phyloP scores from a whole-genome alignment of 371 early-diverging fungal genomes.

The Mortierella sp. region DNA sequence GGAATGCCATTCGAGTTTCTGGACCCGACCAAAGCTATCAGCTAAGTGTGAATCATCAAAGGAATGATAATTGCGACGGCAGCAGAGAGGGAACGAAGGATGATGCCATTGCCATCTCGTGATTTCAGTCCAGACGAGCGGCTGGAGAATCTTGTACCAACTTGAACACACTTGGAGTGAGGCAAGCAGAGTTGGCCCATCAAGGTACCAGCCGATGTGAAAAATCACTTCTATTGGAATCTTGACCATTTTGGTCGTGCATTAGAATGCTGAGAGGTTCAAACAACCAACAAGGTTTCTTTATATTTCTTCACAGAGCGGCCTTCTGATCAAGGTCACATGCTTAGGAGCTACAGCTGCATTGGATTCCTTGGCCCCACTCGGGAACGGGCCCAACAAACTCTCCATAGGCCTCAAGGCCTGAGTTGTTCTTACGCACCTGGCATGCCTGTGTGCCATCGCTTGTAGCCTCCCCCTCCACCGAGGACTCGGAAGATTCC shows the following conservation, averaged over 20 bases:
- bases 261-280: too few species aligned
- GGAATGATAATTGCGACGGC: too few species aligned
- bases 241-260: not conserved
- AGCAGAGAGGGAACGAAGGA: not conserved
- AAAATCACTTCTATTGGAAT: slow-evolving; percentile 1
- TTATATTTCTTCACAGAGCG: too few species aligned
- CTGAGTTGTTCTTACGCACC: slow-evolving; percentile 33
- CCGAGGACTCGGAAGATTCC: slow-evolving; percentile 50
- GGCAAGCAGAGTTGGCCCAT: slow-evolving; percentile 1
- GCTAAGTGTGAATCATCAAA: too few species aligned
- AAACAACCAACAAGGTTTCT: too few species aligned
- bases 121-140: slow-evolving; percentile 1
- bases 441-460: slow-evolving; percentile 11
- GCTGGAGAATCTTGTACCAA: slow-evolving; percentile 4
- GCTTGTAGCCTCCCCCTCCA: slow-evolving; percentile 54
- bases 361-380: slow-evolving; percentile 69
- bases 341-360: slow-evolving; percentile 68
- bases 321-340: too few species aligned
- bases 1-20: too few species aligned
- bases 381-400: slow-evolving; percentile 54
- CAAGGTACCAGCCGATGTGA: slow-evolving; percentile 2
- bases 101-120: slow-evolving; percentile 3
- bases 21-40: too few species aligned
- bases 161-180: slow-evolving; percentile 2
- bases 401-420: slow-evolving; percentile 31